Conservation (phyloP, 805 yeast genomes). For the Myxozyma mucilagina region DNA sequence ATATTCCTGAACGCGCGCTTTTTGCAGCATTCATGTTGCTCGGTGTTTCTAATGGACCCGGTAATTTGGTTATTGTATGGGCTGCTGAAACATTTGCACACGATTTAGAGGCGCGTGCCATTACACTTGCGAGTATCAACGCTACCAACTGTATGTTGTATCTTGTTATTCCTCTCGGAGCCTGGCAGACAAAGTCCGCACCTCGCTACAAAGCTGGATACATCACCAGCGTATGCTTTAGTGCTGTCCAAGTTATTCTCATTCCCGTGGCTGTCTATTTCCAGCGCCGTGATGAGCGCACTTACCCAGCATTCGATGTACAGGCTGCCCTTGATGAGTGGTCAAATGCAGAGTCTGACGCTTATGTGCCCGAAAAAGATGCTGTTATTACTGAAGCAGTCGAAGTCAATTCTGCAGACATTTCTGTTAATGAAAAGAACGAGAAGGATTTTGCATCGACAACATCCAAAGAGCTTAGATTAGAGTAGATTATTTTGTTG, state of each 20-base stretch:
- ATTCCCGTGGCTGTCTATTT: constrained; percentile 48
- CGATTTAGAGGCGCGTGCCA: constrained; percentile 55
- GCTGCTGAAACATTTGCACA: constrained; percentile 58
- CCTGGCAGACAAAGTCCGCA: constrained; percentile 42
- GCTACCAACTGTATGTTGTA: constrained; percentile 55
- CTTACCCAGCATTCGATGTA: background rate
- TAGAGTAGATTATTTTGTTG: background rate
- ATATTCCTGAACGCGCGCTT: constrained; percentile 53
- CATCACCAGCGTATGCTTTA: constrained; percentile 32
- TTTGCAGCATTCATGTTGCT: constrained; percentile 62
- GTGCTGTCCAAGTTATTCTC: constrained; percentile 29
- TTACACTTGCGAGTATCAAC: constrained; percentile 54
- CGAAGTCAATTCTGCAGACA: background rate
- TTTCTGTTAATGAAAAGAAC: background rate
- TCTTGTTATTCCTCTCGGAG: constrained; percentile 54
- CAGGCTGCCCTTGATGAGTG: background rate
- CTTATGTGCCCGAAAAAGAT: background rate
- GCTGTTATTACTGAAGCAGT: background rate
- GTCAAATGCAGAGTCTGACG: too few species aligned
- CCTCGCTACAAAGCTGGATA: constrained; percentile 38
- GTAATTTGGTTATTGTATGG: constrained; percentile 60
- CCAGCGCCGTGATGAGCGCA: constrained; percentile 49
- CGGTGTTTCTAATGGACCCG: constrained; percentile 62
- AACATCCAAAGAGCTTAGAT: background rate
- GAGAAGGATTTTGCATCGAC: background rate